Conservation (phyloP, 108 stramenopile genomes). For the Fistulifera pelliculosa region DNA sequence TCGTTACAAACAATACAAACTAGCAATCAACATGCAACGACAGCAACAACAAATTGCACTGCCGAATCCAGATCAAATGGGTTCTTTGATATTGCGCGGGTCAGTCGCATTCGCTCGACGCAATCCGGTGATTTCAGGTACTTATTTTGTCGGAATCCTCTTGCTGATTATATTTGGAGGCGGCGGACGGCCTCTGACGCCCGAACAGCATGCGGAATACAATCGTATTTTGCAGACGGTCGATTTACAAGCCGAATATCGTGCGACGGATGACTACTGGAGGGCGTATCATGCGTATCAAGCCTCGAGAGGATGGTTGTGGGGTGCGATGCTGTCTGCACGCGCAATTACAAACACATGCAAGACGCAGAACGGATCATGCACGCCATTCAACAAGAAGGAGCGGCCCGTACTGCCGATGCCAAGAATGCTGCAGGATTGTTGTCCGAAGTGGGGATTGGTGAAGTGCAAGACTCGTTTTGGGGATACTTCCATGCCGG, state of each 20-base stretch:
- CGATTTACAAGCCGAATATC: slow-evolving; percentile 70
- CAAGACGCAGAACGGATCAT: slow-evolving; percentile 43
- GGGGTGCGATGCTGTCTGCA: slow-evolving; percentile 67
- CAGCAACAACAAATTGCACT: slow-evolving; percentile 11
- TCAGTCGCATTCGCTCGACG: slow-evolving; percentile 36
- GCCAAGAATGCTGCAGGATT: slow-evolving; percentile 78
- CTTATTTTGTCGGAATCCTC: slow-evolving; percentile 62
- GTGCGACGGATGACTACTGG: slow-evolving; percentile 47
- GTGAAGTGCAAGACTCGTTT: slow-evolving; percentile 77
- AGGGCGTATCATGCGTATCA: slow-evolving; percentile 51
- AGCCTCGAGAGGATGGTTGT: slow-evolving; percentile 78
- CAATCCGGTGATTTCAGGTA: slow-evolving; percentile 55
- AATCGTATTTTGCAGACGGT: slow-evolving; percentile 71
- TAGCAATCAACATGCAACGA: slow-evolving; percentile 7
- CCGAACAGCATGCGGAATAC: slow-evolving; percentile 56
- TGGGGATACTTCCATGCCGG: slow-evolving; percentile 77
- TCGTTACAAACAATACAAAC: too few species aligned
- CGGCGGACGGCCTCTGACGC: slow-evolving; percentile 48
- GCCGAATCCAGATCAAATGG: slow-evolving; percentile 37
- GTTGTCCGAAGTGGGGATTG: slow-evolving; percentile 74
- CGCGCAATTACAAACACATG: slow-evolving; percentile 66
- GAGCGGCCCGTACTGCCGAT: slow-evolving; percentile 73
- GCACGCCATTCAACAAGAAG: slow-evolving; percentile 64
- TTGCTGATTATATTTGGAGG: slow-evolving; percentile 50
- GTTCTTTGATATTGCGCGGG: slow-evolving; percentile 29